These are phyloP conservation scores for Aspergillus steynii DNA, from an alignment of 495 filamentous ascomycete species.

Conservation along the genomic window DNA sequence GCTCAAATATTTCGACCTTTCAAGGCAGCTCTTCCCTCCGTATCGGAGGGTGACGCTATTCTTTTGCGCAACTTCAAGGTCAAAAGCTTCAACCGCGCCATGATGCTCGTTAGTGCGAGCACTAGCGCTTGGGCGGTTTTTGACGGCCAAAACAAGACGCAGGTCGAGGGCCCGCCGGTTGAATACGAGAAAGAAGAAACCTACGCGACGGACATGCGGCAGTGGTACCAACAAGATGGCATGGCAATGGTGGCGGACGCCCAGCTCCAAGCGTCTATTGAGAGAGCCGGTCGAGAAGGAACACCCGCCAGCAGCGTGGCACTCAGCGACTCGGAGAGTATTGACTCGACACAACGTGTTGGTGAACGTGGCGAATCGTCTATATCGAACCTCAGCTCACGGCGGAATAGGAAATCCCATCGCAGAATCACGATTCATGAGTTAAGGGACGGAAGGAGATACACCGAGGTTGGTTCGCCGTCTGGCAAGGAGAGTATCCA, in stretches of 20 bases:
- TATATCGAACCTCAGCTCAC: conserved; percentile 30
- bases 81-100: conserved; percentile 42
- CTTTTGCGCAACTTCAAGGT: conserved; percentile 77
- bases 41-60: conserved; percentile 71
- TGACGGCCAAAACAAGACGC: conserved; percentile 41
- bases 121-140: conserved; percentile 69
- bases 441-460: conserved; percentile 44
- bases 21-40: conserved; percentile 66
- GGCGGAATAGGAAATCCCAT: conserved; percentile 34
- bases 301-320: conserved; percentile 32
- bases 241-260: conserved; percentile 39
- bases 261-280: conserved; percentile 40
- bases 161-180: conserved; percentile 62
- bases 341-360: conserved; percentile 24
- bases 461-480: conserved; percentile 42
- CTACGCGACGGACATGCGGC: conserved; percentile 54
- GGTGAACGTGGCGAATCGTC: conserved; percentile 20
- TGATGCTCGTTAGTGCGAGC: conserved; percentile 48
- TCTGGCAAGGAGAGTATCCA: conserved; percentile 41
- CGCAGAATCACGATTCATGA: conserved; percentile 46
- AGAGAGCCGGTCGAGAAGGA: conserved; percentile 34
- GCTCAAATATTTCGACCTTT: conserved; percentile 77
- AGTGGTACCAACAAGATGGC: conserved; percentile 40
- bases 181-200: conserved; percentile 57
- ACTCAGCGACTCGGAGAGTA: conserved; percentile 38